A percentile compares a stretch with the other conserved stretches of the same genome.
Evolutionary conservation across 495 filamentous ascomycete species (phyloP).

Genomic region (Entonaema liquescens): DNA sequence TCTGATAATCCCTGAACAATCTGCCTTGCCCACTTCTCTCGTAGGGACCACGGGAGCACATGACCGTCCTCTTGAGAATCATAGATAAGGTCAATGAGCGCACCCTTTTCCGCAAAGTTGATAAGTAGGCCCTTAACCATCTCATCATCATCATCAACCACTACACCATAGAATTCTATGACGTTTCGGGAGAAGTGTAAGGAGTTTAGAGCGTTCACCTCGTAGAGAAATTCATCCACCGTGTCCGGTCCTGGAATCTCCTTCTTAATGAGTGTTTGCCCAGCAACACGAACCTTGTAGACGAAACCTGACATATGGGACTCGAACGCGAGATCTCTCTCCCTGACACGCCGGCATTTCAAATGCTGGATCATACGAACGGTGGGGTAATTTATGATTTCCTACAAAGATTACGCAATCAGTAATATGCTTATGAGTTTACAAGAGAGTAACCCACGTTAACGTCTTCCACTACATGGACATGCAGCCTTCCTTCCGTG

Average conservation of each 20-base stretch:
- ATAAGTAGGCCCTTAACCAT: constrained; percentile 91
- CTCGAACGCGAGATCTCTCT: constrained; percentile 82
- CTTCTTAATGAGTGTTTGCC: constrained; percentile 87
- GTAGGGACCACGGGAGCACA: constrained; percentile 73
- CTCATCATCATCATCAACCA: constrained; percentile 80
- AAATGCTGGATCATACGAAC: constrained; percentile 80
- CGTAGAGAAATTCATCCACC: constrained; percentile 96
- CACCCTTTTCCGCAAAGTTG: constrained; percentile 86
- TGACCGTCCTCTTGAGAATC: constrained; percentile 62
- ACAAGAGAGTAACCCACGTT: constrained; percentile 61
- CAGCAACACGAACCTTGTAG: constrained; percentile 83
- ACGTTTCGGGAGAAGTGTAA: constrained; percentile 78
- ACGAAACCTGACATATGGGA: constrained; percentile 96
- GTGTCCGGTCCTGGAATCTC: constrained; percentile 97
- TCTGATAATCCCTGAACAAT: constrained; percentile 90
- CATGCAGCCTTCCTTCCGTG: constrained; percentile 86
- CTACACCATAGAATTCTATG: constrained; percentile 86
- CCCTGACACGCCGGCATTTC: constrained; percentile 69
- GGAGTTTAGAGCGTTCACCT: constrained; percentile 90
- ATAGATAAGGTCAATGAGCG: constrained; percentile 90
- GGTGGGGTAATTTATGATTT: constrained; percentile 89
- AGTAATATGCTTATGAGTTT: constrained; percentile 25
- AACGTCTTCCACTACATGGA: constrained; percentile 97
- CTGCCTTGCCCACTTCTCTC: constrained; percentile 91
- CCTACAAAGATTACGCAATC: constrained; percentile 49